Evolutionary conservation across 805 yeast species (phyloP), one percentile per base, ranked within the genome.

Genomic region (Lachancea meyersii): DNA sequence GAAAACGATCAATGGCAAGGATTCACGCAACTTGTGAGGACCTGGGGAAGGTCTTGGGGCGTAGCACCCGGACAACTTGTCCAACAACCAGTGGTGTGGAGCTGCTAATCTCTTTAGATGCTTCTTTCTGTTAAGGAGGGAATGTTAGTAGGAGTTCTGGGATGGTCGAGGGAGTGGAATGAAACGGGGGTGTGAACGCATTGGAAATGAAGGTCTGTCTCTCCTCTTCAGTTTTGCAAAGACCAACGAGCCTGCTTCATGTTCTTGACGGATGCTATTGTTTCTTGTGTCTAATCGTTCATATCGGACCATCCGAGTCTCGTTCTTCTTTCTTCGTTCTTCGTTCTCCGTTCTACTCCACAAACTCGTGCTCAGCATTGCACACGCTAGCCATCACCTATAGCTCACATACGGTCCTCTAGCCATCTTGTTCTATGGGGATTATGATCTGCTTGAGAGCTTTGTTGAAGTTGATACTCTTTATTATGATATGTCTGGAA

Each of bases 81-180:
- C 98, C 80, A 93, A 86, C 94, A 93, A 86, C 98, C 98, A 93
- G 84, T 93, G 98, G 80, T 89, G 84, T 81, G 99, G 99, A 73
- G 98, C 98, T 73, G 97, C 96, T 76, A 91, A 84, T 84, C 97
- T 88, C 83, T 91, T 89, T 74, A 89, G 83, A 75, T 91, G 97
- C 82, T 91, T 89, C 89, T 88, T 87, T 84, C 89, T 85, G 69
- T 64, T 53, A 31, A 45, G 47, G 43, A 43, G 33, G 11, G 7
- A 19, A 26, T 31, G 39, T 40, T 40, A 34, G 44, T 34, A 34
- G 13, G 20, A 31, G 13, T 26, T 26, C 28, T 18, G 14, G 16
- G 32, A 11, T 32, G 7, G 7, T 13, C 14, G 14, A 13, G 7
- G 7, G 32, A 30, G 18, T 8, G 13, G 8, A 30, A 14, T 23